phyloP scores from a whole-genome alignment of 805 yeast genomes.

The Wickerhamomyces canadensis region DNA sequence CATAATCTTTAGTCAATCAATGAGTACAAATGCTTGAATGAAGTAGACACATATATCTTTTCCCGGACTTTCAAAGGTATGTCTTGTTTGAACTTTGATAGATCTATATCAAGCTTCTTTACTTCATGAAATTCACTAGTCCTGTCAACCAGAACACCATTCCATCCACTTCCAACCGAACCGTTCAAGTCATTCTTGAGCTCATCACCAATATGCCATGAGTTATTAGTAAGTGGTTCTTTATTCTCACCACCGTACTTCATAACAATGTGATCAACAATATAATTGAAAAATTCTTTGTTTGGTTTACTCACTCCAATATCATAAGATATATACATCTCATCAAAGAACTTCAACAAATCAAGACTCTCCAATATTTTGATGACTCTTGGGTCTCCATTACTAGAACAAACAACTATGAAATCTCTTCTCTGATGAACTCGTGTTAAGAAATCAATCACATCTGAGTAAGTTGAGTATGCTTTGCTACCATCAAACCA shows the following conservation, averaged over 20 bases:
- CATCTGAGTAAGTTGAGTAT: conserved; percentile 50
- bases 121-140: conserved; percentile 23
- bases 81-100: too few relatives aligned
- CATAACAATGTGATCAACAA: conserved; percentile 24
- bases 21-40: too few relatives aligned
- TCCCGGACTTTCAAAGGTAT: too few relatives aligned
- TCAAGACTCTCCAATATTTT: conserved; percentile 42
- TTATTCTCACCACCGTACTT: too few relatives aligned
- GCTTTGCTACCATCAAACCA: conserved; percentile 51
- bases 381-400: conserved; percentile 55
- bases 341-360: conserved; percentile 34
- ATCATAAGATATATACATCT: conserved; percentile 51
- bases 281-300: conserved; percentile 38
- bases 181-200: conserved; percentile 48
- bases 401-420: conserved; percentile 44
- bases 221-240: too few relatives aligned
- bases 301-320: conserved; percentile 50
- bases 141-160: conserved; percentile 52
- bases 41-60: too few relatives aligned
- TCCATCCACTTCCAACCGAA: conserved; percentile 53
- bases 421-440: conserved; percentile 28
- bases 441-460: conserved; percentile 36
- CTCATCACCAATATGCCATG: conserved; percentile 72
- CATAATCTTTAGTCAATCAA: too few relatives aligned
- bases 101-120: conserved; percentile 6